Base-by-base conservation (phyloP, 139 green algal species). In the Chlorella vulgaris region DNA sequence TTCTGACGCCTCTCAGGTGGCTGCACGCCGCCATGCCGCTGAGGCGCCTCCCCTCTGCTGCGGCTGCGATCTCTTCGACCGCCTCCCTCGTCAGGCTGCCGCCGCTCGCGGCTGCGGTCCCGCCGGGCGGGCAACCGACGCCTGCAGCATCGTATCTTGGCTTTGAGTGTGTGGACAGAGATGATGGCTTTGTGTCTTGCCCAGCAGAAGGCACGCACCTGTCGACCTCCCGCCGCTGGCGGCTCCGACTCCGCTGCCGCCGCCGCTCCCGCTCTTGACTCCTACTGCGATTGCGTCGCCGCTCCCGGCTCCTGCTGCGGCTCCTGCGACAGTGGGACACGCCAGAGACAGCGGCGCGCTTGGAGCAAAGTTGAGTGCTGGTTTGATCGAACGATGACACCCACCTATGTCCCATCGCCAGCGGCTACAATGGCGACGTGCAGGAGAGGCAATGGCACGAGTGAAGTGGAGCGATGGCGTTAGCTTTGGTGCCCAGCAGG, bases 231-330 rank as follows among this genome's bases (percentile, higher is more conserved):
- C 60, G 60, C 70, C 74, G 53, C 26, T 60, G 58, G 2, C 74
- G 74, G 58, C 60, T 79, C 35, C 53, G 40, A 47, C 70, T 47
- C 21, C 70, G 70, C 4, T 77, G 18, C 4, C 70, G 43, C 47
- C 70, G 51, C 47, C 47, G 51, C 29, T 77, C 70, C 2, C 28
- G n/a, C n/a, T n/a, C n/a, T n/a, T n/a, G 8, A 33, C 70, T 78
- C 33, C 50, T 78, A 26, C 74, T 81, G 39, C 74, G 58, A 2
- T 29, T 24, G 35, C 31, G 50, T 24, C 26, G 51, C 33, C 24
- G 2, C 35, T 28, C 24, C 4, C 3, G 50, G 29, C 43, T 31
- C 47, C 69, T 66, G 69, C 69, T 50, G 69, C 66, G 36, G 66
- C 66, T 74, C 35, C 66, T 55, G 35, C 19, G 47, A 55, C 47